Conservation (phyloP, 345 rosid species). For the Citrus trifoliata region DNA sequence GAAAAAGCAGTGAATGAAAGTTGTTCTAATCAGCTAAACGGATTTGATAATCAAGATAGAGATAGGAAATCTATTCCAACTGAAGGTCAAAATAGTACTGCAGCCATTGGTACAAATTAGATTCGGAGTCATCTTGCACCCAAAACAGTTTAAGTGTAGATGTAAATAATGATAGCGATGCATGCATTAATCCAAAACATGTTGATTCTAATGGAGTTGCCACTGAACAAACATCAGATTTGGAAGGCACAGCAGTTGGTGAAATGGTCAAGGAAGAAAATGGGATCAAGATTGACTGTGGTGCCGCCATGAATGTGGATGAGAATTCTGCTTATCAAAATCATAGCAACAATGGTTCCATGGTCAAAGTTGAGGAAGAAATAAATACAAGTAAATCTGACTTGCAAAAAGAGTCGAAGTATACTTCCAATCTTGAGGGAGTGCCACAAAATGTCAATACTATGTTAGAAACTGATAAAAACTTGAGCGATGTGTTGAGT, state of each 20-base stretch:
- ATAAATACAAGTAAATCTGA: conserved; percentile 28
- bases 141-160: conserved; percentile 46
- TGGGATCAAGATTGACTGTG: conserved; percentile 35
- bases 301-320: conserved; percentile 28
- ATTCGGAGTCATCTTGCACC: conserved; percentile 67
- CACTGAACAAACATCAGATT: conserved; percentile 33
- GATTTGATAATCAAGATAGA: conserved; percentile 33
- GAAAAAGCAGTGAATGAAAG: conserved; percentile 34
- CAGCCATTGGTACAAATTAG: conserved; percentile 41
- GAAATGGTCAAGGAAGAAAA: conserved; percentile 41
- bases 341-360: conserved; percentile 22
- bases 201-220: conserved; percentile 39
- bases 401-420: conserved; percentile 41
- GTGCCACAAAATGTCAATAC: conserved; percentile 33
- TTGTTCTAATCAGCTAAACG: conserved; percentile 38
- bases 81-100: conserved; percentile 40
- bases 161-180: conserved; percentile 50
- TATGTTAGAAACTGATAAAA: conserved; percentile 37
- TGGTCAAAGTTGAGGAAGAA: conserved; percentile 47
- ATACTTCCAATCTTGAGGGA: conserved; percentile 29
- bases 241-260: conserved; percentile 36
- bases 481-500: conserved; percentile 23
- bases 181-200: conserved; percentile 33
- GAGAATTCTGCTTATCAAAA: conserved; percentile 22
- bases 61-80: conserved; percentile 34